Evolutionary conservation across 1,139 yeast species (phyloP).

Genomic region (Kluyveromyces sp.): DNA sequence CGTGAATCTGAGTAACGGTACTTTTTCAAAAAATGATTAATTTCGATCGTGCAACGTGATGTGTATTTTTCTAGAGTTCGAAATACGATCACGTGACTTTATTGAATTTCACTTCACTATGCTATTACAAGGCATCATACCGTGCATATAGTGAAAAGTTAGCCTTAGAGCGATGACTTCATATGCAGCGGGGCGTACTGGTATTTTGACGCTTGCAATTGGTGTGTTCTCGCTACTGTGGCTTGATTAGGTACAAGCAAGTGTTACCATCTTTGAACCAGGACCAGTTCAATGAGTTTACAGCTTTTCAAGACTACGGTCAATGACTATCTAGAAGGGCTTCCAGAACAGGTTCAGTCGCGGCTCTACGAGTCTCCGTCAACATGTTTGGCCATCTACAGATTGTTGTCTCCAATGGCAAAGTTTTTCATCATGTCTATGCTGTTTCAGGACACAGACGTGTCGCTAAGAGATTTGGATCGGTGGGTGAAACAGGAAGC

Average conservation of each 20-base stretch:
- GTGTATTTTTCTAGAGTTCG: no score
- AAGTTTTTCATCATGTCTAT: slow-evolving; percentile 83
- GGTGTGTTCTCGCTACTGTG: no score
- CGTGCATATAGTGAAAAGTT: not conserved
- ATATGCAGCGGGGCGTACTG: no score
- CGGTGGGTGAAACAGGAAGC: slow-evolving; percentile 64
- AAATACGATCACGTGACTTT: no score
- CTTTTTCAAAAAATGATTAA: no score
- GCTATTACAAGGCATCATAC: not conserved
- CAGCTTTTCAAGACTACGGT: slow-evolving; percentile 66
- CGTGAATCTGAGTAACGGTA: not conserved
- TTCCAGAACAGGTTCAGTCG: slow-evolving; percentile 77
- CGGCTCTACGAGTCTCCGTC: slow-evolving; percentile 82
- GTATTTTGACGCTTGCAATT: no score
- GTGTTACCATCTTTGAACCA: no score
- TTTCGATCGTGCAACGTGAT: not conserved
- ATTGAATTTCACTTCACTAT: no score
- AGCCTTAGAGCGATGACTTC: no score
- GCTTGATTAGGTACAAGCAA: no score
- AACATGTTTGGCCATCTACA: slow-evolving; percentile 83
- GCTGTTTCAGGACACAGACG: slow-evolving; percentile 73
- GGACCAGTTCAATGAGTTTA: slow-evolving; percentile 35
- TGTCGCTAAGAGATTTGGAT: slow-evolving; percentile 61
- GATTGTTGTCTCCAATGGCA: slow-evolving; percentile 82
- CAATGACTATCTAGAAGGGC: slow-evolving; percentile 80